Percentiles rank a stretch among this genome's conserved stretches.
These are phyloP conservation scores for Rosa chinensis DNA, from an alignment of 306 rosid species.

Conservation along the genomic window DNA sequence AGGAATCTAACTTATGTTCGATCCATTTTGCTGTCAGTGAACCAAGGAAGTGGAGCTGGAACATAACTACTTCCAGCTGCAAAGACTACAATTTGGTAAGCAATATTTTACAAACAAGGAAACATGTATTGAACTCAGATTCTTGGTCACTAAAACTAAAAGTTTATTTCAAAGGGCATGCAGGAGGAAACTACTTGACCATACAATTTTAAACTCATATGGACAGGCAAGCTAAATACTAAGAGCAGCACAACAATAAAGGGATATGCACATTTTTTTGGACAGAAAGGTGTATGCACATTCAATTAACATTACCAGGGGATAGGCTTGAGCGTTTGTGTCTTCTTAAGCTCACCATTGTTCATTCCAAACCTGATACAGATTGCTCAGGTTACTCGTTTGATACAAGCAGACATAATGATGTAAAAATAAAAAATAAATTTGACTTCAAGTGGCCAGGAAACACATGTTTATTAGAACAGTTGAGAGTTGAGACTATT, in stretches of 20 bases:
- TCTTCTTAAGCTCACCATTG: slow-evolving; percentile 92
- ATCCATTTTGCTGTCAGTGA: slow-evolving; percentile 39
- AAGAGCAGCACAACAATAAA: background rate
- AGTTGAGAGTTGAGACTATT: too few species aligned
- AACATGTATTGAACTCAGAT: slow-evolving; percentile 8
- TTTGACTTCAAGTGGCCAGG: background rate
- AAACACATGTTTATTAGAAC: too few species aligned
- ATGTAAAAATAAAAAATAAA: background rate
- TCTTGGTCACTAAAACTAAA: background rate
- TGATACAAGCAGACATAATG: slow-evolving; percentile 15
- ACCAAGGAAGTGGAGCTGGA: slow-evolving; percentile 50
- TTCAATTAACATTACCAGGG: slow-evolving; percentile 49
- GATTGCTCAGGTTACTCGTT: slow-evolving; percentile 17
- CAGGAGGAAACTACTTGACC: too few species aligned
- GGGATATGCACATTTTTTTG: too few species aligned
- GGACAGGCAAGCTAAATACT: background rate
- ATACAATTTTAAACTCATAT: background rate
- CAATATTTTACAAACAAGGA: background rate
- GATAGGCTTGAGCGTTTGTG: slow-evolving; percentile 81
- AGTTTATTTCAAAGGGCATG: background rate
- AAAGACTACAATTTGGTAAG: slow-evolving; percentile 32
- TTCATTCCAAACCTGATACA: slow-evolving; percentile 24
- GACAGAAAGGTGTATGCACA: too few species aligned
- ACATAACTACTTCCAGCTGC: slow-evolving; percentile 66
- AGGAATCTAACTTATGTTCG: slow-evolving; percentile 5